Percentiles rank a stretch among this genome's conserved stretches.
Conservation (phyloP, 2,329 filamentous ascomycete species). For the Beauveria sp. region DNA sequence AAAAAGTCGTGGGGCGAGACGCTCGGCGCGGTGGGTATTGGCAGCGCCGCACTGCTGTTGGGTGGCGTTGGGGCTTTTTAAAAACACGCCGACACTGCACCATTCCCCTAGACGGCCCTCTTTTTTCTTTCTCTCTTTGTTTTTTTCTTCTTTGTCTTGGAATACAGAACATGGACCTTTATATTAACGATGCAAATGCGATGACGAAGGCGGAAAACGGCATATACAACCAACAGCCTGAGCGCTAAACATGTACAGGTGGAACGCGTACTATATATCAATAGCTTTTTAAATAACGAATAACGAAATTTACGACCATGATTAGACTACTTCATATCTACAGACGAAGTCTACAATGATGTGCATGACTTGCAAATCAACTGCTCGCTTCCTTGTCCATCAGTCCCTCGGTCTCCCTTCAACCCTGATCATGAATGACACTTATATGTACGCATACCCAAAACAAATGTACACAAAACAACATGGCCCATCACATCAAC, state of each 20-base stretch:
- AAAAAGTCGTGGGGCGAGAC: slow-evolving; percentile 45
- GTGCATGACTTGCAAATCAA: background rate
- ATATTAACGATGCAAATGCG: background rate
- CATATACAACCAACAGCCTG: background rate
- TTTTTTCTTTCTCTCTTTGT: background rate
- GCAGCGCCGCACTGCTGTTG: slow-evolving; percentile 52
- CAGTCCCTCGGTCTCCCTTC: background rate
- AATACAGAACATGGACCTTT: background rate
- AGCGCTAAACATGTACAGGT: background rate
- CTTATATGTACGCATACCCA: background rate
- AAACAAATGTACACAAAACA: background rate
- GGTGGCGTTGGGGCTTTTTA: slow-evolving; percentile 34
- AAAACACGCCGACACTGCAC: background rate
- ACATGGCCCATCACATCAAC: slow-evolving; percentile 15
- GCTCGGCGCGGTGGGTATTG: slow-evolving; percentile 50
- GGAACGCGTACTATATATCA: background rate
- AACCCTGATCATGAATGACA: too few relatives aligned
- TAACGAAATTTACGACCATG: background rate
- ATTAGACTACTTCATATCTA: background rate
- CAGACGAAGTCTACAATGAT: background rate
- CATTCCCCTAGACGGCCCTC: background rate
- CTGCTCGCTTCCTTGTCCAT: background rate
- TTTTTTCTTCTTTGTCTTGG: background rate
- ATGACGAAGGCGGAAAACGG: background rate
- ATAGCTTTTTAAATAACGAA: background rate